These are phyloP conservation scores for Cymbopogon flexuosus DNA, from an alignment of 202 grass and related monocot genomes.

Conservation along the genomic window DNA sequence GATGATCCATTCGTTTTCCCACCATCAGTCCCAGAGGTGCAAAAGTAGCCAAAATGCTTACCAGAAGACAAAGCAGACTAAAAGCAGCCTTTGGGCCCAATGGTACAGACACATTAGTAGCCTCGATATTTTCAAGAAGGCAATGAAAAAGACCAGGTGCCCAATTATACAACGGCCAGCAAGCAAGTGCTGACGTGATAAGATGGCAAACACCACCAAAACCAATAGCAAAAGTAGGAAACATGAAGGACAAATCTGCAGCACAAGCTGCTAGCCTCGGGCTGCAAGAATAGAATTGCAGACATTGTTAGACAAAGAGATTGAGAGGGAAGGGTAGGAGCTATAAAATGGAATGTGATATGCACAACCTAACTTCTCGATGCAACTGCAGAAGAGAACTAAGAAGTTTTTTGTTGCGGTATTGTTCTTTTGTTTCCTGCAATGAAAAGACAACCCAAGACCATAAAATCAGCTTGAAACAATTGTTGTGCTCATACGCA, in stretches of 20 bases:
- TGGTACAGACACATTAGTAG: conserved; percentile 53
- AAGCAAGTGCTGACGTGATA: conserved; percentile 84
- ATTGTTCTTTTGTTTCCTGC: conserved; percentile 84
- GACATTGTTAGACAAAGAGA: conserved; percentile 24
- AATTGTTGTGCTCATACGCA: conserved; percentile 18
- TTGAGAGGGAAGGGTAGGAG: neutral
- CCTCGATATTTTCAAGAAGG: conserved; percentile 82
- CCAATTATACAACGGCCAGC: conserved; percentile 94
- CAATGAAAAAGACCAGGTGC: conserved; percentile 82
- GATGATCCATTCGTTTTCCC: neutral
- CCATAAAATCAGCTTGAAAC: conserved; percentile 8
- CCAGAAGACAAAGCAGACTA: conserved; percentile 88
- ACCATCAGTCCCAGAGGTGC: neutral
- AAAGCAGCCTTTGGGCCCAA: conserved; percentile 90
- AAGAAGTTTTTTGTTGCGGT: conserved; percentile 96
- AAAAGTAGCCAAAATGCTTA: conserved; percentile 41
- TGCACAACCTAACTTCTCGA: conserved; percentile 78
- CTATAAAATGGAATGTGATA: conserved; percentile 27
- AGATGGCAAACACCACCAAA: conserved; percentile 90
- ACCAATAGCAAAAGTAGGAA: conserved; percentile 66
- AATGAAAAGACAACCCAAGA: conserved; percentile 34
- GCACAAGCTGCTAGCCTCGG: conserved; percentile 85
- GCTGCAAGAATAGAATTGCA: conserved; percentile 40
- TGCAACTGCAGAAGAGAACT: conserved; percentile 81
- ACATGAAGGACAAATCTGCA: conserved; percentile 77